These are phyloP conservation scores for Fusarium foetens DNA, from an alignment of 2,329 filamentous ascomycete genomes.

Conservation along the genomic window DNA sequence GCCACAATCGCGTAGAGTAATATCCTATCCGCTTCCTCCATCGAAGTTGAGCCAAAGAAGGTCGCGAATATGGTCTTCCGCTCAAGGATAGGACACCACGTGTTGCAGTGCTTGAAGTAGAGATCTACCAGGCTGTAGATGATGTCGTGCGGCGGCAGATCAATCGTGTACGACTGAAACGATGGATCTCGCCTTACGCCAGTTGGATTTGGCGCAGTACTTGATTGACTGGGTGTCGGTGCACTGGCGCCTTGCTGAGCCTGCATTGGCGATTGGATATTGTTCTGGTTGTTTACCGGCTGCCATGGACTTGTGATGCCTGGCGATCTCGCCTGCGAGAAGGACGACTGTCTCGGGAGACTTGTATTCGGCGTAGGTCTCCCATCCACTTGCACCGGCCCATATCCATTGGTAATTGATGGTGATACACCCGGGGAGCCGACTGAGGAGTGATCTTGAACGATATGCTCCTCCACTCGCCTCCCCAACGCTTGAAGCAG, in stretches of 20 bases:
- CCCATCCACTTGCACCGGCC: slow-evolving; percentile 45
- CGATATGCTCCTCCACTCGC: slow-evolving; percentile 56
- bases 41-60: slow-evolving; percentile 54
- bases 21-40: slow-evolving; percentile 54
- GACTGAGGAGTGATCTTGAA: slow-evolving; percentile 45
- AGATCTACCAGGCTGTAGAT: slow-evolving; percentile 69
- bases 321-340: slow-evolving; percentile 51
- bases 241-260: slow-evolving; percentile 1
- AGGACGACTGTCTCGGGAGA: slow-evolving; percentile 31
- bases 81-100: slow-evolving; percentile 63
- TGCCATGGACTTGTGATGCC: slow-evolving; percentile 52
- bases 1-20: slow-evolving; percentile 57
- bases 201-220: not conserved
- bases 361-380: slow-evolving; percentile 39
- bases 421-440: slow-evolving; percentile 39
- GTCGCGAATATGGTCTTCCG: slow-evolving; percentile 54
- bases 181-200: slow-evolving; percentile 41
- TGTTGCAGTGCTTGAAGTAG: slow-evolving; percentile 72
- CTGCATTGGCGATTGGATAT: not conserved
- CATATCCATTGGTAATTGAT: slow-evolving; percentile 50
- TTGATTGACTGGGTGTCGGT: slow-evolving; percentile 2
- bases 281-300: slow-evolving; percentile 44
- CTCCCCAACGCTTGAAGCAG: slow-evolving; percentile 55
- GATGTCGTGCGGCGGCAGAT: slow-evolving; percentile 69
- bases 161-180: slow-evolving; percentile 52